Percentiles rank a stretch among this genome's conserved stretches.
Evolutionary conservation across 176 grass and related monocot genomes (phyloP).

Genomic region (Musa itinerans): DNA sequence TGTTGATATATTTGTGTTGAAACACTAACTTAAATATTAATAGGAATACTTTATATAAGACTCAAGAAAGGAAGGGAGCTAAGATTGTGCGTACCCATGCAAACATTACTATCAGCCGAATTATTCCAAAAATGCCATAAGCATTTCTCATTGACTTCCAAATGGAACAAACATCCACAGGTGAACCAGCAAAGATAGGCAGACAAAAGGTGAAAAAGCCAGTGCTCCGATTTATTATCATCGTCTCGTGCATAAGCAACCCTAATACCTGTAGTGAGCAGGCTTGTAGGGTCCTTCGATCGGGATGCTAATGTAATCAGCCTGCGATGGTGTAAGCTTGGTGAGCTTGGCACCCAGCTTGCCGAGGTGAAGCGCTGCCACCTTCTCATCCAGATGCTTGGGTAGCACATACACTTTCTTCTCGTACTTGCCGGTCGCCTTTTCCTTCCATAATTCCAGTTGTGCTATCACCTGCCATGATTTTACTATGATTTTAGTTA

Average conservation of each 20-base stretch:
- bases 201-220: neutral
- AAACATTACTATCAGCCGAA: neutral
- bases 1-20: too few relatives aligned
- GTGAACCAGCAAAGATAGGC: neutral
- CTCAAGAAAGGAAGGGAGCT: too few relatives aligned
- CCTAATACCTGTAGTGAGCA: constrained; percentile 69
- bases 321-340: constrained; percentile 62
- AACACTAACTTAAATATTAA: too few relatives aligned
- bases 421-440: constrained; percentile 70
- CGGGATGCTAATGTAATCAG: constrained; percentile 70
- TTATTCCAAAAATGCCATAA: neutral
- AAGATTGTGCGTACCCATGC: too few relatives aligned
- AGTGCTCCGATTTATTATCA: neutral
- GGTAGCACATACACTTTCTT: constrained; percentile 98
- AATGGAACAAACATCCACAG: neutral
- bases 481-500: neutral
- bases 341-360: constrained; percentile 88
- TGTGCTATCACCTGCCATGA: constrained; percentile 74
- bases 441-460: constrained; percentile 95
- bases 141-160: neutral
- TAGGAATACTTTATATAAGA: too few relatives aligned
- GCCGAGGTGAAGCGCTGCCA: constrained; percentile 76
- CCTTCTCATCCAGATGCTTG: constrained; percentile 97
- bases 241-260: neutral
- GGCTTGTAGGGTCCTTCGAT: constrained; percentile 88